Evolutionary conservation across 768 basidiomycete species (phyloP), one percentile per base, ranked within the genome.

Genomic region (Chlorophyllum brunneum): DNA sequence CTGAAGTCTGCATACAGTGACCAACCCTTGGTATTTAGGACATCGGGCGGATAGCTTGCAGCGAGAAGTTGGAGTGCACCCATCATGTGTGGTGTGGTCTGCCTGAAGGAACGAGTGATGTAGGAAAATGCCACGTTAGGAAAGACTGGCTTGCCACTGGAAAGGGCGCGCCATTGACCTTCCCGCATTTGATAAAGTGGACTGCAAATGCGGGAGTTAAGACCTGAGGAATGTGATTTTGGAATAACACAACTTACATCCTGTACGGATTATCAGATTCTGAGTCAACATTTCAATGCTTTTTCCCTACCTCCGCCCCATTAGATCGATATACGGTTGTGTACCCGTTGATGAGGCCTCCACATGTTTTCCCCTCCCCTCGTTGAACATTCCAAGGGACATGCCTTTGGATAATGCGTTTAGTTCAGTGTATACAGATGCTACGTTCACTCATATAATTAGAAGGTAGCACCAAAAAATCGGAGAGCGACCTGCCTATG

Each of bases 371-470:
- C 77, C 76, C 45, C 77, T 77, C 23, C 73, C 71, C 57, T 75
- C 66, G 45, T 84, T 75, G 61, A 85, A 85, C 49, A 94, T 78
- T 2, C 95, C 93, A 22, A 97, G 73, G 29, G 86, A 84, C 20
- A 92, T 75, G 9, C 92, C 94, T 65, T 93, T 95, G 24, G 86
- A 74, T 33, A 89, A 71, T 0, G 92, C 92, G 57, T 95, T 95
- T 79, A 95, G 81, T 64, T 95, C 92, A 8, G 94, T 95, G 66
- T 93, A 97, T 16, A 86, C 92, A 42, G 92, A 89, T 4, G 94
- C 95, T 93, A 57, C 39, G 27, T 30, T 33, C 15, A 26, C 10
- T 18, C 20, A 54, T 27, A 10, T 48, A 34, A 38, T 42, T 27
- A 30, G 52, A 38, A 24, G 22, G 10, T 9, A 50, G 24, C n/a